These are phyloP conservation scores for Solanum megistacrolobum DNA, from an alignment of 257 asterid genomes.

Conservation along the genomic window DNA sequence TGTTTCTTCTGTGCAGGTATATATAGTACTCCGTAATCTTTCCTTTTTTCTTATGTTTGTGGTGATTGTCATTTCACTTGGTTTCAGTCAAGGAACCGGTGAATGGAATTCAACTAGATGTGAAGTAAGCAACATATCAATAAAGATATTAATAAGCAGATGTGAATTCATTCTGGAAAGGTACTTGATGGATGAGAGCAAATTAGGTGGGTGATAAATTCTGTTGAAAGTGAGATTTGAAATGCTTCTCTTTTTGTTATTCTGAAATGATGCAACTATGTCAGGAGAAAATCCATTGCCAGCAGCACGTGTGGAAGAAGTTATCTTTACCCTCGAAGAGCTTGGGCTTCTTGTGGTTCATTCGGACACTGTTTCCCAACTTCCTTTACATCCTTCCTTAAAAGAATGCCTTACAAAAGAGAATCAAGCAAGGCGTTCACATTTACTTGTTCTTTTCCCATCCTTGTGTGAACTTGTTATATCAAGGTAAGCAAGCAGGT, in stretches of 20 bases:
- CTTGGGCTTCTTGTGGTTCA: conserved; percentile 70
- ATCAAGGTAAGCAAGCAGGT: conserved; percentile 56
- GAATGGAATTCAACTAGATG: conserved; percentile 54
- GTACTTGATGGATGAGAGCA: conserved; percentile 72
- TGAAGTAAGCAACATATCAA: conserved; percentile 69
- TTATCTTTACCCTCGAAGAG: conserved; percentile 77
- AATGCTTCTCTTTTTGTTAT: not conserved
- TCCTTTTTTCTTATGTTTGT: not conserved
- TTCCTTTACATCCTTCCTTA: conserved; percentile 59
- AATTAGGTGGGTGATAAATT: conserved; percentile 43
- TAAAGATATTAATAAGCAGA: conserved; percentile 52
- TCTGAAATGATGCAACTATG: conserved; percentile 3
- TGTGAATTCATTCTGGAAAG: conserved; percentile 77
- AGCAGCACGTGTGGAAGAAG: conserved; percentile 74
- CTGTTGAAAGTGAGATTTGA: not conserved
- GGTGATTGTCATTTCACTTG: conserved; percentile 15
- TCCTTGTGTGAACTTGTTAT: conserved; percentile 87
- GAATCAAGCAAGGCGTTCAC: conserved; percentile 41
- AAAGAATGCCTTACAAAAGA: conserved; percentile 36
- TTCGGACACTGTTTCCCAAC: conserved; percentile 58
- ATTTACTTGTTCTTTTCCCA: conserved; percentile 80
- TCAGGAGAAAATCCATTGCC: conserved; percentile 81
- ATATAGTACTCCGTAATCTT: not conserved
- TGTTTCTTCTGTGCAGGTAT: conserved; percentile 86
- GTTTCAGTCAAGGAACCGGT: conserved; percentile 44